These are phyloP conservation scores for Ustilago trichophora DNA, from an alignment of 1,284 basidiomycete species.

Conservation along the genomic window DNA sequence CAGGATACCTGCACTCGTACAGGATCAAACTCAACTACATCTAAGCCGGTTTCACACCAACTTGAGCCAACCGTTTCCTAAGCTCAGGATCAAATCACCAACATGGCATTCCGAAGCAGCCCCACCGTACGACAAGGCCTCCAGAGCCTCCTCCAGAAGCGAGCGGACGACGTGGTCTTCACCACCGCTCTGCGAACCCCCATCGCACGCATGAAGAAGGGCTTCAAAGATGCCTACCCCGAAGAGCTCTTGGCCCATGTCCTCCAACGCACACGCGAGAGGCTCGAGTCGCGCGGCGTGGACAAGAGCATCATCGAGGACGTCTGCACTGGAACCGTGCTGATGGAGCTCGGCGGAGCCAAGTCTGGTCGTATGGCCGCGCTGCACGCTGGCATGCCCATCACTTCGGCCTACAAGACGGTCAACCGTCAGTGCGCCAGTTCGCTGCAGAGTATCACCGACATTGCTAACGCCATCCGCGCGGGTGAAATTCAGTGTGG, in stretches of 20 bases:
- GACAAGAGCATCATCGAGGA: constrained; percentile 65
- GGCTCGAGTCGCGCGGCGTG: constrained; percentile 64
- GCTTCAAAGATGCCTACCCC: constrained; percentile 64
- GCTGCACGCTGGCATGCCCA: constrained; percentile 64
- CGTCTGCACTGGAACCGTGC: constrained; percentile 66
- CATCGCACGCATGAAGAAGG: constrained; percentile 65
- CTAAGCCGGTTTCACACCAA: too few relatives aligned
- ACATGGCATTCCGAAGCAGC: constrained; percentile 52
- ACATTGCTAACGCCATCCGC: constrained; percentile 66
- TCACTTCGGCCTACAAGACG: constrained; percentile 48
- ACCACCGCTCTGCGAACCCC: constrained; percentile 67
- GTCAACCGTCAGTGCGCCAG: constrained; percentile 68
- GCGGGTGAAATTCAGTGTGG: constrained; percentile 59
- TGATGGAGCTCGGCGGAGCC: constrained; percentile 68
- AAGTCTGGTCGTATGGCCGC: constrained; percentile 66
- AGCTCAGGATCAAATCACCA: neutral
- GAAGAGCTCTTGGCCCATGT: constrained; percentile 67
- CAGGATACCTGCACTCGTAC: too few relatives aligned
- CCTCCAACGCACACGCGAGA: constrained; percentile 57
- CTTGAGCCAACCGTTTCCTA: neutral
- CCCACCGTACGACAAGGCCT: constrained; percentile 39
- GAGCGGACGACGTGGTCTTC: constrained; percentile 62
- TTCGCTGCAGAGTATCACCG: constrained; percentile 65
- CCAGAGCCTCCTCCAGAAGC: constrained; percentile 53
- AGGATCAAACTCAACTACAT: too few relatives aligned